phyloP scores from a whole-genome alignment of 768 basidiomycete species.

The Mycena polygramma region DNA sequence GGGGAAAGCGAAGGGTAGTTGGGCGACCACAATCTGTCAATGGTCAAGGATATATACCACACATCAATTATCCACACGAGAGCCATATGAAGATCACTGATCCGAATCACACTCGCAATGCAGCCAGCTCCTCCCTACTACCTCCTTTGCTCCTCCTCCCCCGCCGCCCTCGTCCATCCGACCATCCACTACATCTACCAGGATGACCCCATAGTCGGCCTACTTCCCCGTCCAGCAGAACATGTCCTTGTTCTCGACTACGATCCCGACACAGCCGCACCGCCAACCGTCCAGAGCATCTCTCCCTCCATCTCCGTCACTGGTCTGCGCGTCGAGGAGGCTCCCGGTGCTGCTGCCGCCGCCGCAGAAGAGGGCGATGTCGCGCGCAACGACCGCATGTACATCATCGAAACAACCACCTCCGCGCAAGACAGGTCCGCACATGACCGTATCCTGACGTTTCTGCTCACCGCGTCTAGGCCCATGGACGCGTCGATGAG shows the following conservation, averaged over 20 bases:
- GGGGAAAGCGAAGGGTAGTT: constrained; percentile 39
- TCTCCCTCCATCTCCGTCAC: constrained; percentile 63
- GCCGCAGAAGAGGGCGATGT: constrained; percentile 57
- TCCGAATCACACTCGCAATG: background rate
- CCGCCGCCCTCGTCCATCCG: constrained; percentile 73
- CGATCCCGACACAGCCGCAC: constrained; percentile 55
- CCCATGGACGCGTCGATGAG: constrained; percentile 34
- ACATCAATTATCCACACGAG: background rate
- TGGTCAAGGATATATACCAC: constrained; percentile 14
- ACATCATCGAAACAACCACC: constrained; percentile 74
- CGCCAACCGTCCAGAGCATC: constrained; percentile 65
- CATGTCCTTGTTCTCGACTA: constrained; percentile 83
- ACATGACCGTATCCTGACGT: background rate
- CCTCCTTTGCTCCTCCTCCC: constrained; percentile 66
- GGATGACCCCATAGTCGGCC: constrained; percentile 78
- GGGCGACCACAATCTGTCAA: constrained; percentile 35
- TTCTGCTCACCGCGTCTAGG: constrained; percentile 3
- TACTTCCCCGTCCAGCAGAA: constrained; percentile 74
- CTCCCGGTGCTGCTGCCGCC: constrained; percentile 75
- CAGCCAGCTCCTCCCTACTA: constrained; percentile 77
- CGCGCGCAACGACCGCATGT: constrained; percentile 76
- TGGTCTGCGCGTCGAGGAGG: constrained; percentile 76
- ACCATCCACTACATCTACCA: constrained; percentile 85
- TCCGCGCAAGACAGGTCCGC: constrained; percentile 66
- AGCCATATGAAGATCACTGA: background rate